Evolutionary conservation across 495 filamentous ascomycete species (phyloP).

Genomic region (Trichoderma virens): DNA sequence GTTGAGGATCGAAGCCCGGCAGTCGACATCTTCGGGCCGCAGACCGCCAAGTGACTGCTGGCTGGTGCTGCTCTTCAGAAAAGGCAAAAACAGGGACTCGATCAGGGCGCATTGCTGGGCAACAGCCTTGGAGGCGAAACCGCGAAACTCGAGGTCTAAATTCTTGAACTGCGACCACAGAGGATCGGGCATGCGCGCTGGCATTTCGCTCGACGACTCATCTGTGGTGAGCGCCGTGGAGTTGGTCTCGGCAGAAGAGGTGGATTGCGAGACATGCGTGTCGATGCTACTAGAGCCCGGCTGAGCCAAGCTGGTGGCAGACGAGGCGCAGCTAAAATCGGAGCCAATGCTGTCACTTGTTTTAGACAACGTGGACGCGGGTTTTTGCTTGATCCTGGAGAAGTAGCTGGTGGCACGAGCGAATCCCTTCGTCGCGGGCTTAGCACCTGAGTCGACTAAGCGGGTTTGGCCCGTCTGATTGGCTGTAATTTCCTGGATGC

Average conservation of each 20-base stretch:
- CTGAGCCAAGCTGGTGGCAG: slow-evolving; percentile 28
- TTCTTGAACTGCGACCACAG: slow-evolving; percentile 80
- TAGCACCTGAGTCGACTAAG: slow-evolving; percentile 19
- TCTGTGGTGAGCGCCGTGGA: slow-evolving; percentile 2
- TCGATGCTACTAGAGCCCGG: slow-evolving; percentile 24
- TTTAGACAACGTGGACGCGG: neutral
- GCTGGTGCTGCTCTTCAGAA: slow-evolving; percentile 63
- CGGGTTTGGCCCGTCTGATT: slow-evolving; percentile 21
- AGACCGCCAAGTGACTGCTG: slow-evolving; percentile 59
- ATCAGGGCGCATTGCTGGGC: slow-evolving; percentile 74
- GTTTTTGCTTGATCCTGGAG: slow-evolving; percentile 4
- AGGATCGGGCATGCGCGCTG: slow-evolving; percentile 55
- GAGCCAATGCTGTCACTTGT: slow-evolving; percentile 6
- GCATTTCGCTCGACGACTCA: slow-evolving; percentile 24
- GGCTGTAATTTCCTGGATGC: slow-evolving; percentile 25
- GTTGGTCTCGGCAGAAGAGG: slow-evolving; percentile 8
- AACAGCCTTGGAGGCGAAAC: slow-evolving; percentile 68
- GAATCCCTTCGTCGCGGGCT: neutral
- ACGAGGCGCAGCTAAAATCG: slow-evolving; percentile 21
- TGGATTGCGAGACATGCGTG: slow-evolving; percentile 23
- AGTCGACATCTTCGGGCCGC: slow-evolving; percentile 77
- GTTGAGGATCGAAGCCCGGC: slow-evolving; percentile 72
- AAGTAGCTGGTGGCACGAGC: slow-evolving; percentile 10
- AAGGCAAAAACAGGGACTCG: slow-evolving; percentile 72
- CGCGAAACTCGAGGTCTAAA: slow-evolving; percentile 76